Conservation (phyloP, 495 filamentous ascomycete genomes). For the Neurospora sp. region DNA sequence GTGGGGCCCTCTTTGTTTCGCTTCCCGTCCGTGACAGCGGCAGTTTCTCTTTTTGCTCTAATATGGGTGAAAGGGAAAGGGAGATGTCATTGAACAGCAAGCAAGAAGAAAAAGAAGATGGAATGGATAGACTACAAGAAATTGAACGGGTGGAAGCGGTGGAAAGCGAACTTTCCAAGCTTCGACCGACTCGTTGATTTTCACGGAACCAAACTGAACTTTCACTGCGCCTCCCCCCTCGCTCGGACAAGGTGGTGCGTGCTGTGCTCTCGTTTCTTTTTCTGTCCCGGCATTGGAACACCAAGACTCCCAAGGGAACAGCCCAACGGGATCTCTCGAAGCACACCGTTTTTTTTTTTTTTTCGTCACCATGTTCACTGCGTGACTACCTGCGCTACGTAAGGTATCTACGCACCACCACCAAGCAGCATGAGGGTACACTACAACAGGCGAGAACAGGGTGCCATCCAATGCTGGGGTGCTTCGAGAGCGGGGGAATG, state of each 20-base stretch:
- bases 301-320: background rate
- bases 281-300: background rate
- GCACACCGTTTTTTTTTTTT: background rate
- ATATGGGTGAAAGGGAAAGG: background rate
- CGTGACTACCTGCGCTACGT: background rate
- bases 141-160: background rate
- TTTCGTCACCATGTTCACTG: background rate
- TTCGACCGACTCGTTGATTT: background rate
- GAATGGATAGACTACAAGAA: background rate
- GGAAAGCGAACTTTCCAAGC: background rate
- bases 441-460: background rate
- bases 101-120: background rate
- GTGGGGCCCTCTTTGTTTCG: slow-evolving; percentile 16
- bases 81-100: background rate
- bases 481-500: slow-evolving; percentile 1
- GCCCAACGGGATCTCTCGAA: background rate
- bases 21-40: background rate
- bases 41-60: background rate
- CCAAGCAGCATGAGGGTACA: too few relatives aligned
- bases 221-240: background rate
- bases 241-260: background rate
- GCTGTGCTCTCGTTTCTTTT: background rate
- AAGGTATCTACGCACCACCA: background rate
- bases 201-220: background rate
- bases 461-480: background rate